These are phyloP conservation scores for Arabidopsis arenosa DNA, from an alignment of 345 rosid genomes.

Conservation along the genomic window DNA sequence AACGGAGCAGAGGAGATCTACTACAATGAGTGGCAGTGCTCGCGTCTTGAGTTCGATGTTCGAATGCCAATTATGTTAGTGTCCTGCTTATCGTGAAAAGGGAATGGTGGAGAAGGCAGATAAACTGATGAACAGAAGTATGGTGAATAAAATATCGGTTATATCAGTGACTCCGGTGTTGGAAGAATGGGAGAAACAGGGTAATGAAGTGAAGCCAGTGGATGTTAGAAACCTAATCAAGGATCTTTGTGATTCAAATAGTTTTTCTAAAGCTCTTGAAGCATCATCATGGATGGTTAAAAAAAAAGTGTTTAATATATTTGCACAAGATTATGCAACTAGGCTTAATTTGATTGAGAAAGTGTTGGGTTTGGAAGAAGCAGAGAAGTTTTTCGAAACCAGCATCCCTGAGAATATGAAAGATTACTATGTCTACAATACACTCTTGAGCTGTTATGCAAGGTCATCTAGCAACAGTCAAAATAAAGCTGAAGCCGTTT, in stretches of 20 bases:
- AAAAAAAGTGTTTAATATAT: background rate
- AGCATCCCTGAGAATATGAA: constrained; percentile 16
- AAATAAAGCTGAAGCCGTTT: background rate
- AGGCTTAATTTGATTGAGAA: constrained; percentile 6
- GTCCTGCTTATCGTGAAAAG: background rate
- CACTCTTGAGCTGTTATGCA: background rate
- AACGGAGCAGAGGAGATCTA: constrained; percentile 20
- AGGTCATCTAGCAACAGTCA: no score
- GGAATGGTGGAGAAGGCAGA: constrained; percentile 18
- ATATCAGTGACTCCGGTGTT: background rate
- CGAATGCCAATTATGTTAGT: constrained; percentile 10
- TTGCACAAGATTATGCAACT: constrained; percentile 9
- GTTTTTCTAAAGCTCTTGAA: constrained; percentile 2
- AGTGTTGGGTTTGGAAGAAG: constrained; percentile 16
- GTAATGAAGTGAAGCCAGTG: background rate
- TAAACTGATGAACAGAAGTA: background rate
- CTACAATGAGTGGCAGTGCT: constrained; percentile 21
- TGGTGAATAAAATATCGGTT: background rate
- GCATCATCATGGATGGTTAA: background rate
- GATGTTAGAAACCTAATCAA: constrained; percentile 4
- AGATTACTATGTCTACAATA: background rate
- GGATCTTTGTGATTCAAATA: background rate
- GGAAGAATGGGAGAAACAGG: background rate
- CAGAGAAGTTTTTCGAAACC: background rate
- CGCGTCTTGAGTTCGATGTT: constrained; percentile 11